These are phyloP conservation scores for Coemansia sp. DNA, from an alignment of 192 early-diverging fungal genomes.

Conservation along the genomic window DNA sequence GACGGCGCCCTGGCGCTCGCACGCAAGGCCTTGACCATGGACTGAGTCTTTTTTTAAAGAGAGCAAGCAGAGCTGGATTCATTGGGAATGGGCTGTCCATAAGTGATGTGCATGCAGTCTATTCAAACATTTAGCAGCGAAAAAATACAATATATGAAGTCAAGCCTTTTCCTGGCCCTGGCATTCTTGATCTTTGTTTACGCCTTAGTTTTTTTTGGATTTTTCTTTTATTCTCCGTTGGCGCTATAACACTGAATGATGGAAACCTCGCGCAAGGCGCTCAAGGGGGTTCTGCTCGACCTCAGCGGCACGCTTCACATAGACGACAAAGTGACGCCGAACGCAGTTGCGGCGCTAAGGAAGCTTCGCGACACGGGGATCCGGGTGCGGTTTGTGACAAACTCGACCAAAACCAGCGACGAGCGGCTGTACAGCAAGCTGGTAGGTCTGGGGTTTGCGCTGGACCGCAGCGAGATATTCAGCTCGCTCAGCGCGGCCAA, in stretches of 20 bases:
- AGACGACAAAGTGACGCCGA: slow-evolving; percentile 63
- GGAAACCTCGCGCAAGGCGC: neutral
- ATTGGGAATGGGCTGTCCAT: no score
- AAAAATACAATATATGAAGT: neutral
- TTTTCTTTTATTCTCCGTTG: neutral
- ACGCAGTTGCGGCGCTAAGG: slow-evolving; percentile 65
- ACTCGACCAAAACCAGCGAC: slow-evolving; percentile 80
- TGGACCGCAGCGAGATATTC: slow-evolving; percentile 65
- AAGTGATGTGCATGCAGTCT: neutral
- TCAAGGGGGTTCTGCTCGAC: slow-evolving; percentile 70
- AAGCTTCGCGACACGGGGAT: slow-evolving; percentile 62
- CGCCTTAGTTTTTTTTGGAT: neutral
- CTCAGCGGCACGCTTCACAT: slow-evolving; percentile 80
- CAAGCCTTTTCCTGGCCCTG: neutral
- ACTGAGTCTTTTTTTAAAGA: slow-evolving; percentile 13
- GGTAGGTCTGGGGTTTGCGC: slow-evolving; percentile 64
- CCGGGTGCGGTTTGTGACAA: slow-evolving; percentile 75
- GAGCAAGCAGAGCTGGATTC: no score
- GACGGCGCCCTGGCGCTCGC: slow-evolving; percentile 69
- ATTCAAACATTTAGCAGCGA: neutral
- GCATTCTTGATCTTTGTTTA: neutral
- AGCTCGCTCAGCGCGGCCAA: slow-evolving; percentile 81
- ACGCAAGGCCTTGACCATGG: slow-evolving; percentile 52
- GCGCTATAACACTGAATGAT: neutral
- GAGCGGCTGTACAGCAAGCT: slow-evolving; percentile 61